Evolutionary conservation across 306 rosid species (phyloP).

Genomic region (Sindora glabra): DNA sequence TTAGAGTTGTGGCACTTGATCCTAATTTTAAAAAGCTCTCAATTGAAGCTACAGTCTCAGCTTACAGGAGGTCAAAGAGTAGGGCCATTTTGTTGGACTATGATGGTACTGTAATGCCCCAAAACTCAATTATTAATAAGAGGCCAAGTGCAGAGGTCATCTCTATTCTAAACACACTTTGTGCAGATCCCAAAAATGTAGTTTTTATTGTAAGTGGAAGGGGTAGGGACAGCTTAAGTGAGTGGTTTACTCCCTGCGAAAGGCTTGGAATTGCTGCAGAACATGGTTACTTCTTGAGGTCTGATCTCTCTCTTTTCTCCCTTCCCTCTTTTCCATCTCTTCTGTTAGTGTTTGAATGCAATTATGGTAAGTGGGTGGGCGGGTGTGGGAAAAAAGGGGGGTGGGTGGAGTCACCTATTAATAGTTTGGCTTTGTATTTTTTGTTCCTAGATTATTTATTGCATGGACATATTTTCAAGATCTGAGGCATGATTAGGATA

Average conservation of each 20-base stretch:
- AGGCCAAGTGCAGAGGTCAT: conserved; percentile 58
- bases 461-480: too few relatives aligned
- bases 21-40: conserved; percentile 72
- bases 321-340: too few relatives aligned
- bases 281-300: conserved; percentile 77
- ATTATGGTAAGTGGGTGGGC: background rate
- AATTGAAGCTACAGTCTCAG: conserved; percentile 46
- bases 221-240: conserved; percentile 54
- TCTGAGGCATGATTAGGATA: too few relatives aligned
- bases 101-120: conserved; percentile 81
- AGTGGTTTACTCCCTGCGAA: conserved; percentile 62
- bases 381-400: too few relatives aligned
- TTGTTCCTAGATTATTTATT: too few relatives aligned
- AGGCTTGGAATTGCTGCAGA: conserved; percentile 79
- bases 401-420: too few relatives aligned
- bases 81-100: conserved; percentile 81
- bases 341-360: background rate
- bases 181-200: conserved; percentile 53
- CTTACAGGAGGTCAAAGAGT: conserved; percentile 45
- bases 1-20: conserved; percentile 78
- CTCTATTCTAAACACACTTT: conserved; percentile 42
- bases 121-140: conserved; percentile 53
- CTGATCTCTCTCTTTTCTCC: conserved; percentile 14
- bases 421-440: too few relatives aligned
- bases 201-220: conserved; percentile 85